Conservation (phyloP, 1,139 yeast species). For the Pichia sp. region DNA sequence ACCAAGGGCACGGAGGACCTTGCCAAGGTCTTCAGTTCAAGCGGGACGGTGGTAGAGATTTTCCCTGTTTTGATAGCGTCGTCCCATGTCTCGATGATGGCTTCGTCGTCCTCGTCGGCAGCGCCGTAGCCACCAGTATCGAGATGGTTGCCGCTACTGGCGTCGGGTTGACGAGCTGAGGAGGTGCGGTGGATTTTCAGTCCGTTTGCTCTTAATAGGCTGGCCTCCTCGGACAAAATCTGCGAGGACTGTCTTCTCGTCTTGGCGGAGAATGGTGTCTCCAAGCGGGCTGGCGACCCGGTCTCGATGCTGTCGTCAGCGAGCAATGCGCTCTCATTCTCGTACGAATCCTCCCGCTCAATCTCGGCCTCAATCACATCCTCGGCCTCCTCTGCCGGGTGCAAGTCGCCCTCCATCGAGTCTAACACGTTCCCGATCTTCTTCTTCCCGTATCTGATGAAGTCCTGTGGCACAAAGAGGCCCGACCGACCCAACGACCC, state of each 20-base stretch:
- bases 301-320: neutral
- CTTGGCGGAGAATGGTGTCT: neutral
- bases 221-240: conserved; percentile 29
- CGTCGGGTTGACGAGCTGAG: neutral
- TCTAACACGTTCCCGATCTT: conserved; percentile 20
- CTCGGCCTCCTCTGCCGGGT: conserved; percentile 13
- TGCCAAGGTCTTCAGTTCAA: conserved; percentile 41
- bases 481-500: conserved; percentile 55
- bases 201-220: conserved; percentile 25
- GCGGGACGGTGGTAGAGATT: conserved; percentile 26
- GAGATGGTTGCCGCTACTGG: neutral
- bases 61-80: conserved; percentile 33
- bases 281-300: neutral
- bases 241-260: conserved; percentile 10
- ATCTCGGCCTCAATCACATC: neutral
- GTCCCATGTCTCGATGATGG: conserved; percentile 32
- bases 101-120: conserved; percentile 25
- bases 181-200: conserved; percentile 24
- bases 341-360: neutral
- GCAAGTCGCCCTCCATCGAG: conserved; percentile 14
- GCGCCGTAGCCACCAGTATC: neutral
- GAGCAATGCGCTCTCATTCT: neutral
- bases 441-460: conserved; percentile 26
- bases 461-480: conserved; percentile 49
- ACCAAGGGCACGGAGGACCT: conserved; percentile 50